phyloP scores from a whole-genome alignment of 2,329 filamentous ascomycete genomes.

The Colletotrichum sp. region DNA sequence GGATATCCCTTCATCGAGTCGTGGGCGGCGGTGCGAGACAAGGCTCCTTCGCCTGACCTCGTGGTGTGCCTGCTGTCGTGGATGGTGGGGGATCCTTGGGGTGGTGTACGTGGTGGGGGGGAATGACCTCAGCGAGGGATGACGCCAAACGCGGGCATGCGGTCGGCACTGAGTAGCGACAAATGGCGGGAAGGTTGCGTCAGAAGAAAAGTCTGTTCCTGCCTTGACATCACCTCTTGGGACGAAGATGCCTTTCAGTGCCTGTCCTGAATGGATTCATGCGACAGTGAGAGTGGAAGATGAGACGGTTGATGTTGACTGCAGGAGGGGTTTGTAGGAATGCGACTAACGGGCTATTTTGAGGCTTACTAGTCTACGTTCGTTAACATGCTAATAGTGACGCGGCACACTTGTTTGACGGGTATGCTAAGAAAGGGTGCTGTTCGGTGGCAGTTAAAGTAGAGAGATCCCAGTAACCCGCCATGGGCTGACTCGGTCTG shows the following conservation, averaged over 20 bases:
- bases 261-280: neutral
- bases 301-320: neutral
- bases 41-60: constrained; percentile 7
- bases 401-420: neutral
- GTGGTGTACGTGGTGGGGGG: neutral
- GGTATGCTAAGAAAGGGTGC: neutral
- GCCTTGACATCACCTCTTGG: neutral
- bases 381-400: neutral
- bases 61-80: neutral
- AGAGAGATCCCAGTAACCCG: neutral
- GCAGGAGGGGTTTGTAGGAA: neutral
- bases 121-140: neutral
- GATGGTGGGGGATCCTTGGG: neutral
- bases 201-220: neutral
- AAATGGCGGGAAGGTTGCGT: neutral
- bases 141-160: neutral
- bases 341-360: neutral
- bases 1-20: constrained; percentile 2
- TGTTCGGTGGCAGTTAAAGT: neutral
- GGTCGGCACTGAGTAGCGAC: neutral
- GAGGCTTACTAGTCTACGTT: neutral
- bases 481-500: neutral
- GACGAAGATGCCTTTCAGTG: neutral
- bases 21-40: neutral
- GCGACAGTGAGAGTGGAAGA: neutral